phyloP scores from a whole-genome alignment of 1,284 basidiomycete species.

The Cutaneotrichosporon cutaneum region DNA sequence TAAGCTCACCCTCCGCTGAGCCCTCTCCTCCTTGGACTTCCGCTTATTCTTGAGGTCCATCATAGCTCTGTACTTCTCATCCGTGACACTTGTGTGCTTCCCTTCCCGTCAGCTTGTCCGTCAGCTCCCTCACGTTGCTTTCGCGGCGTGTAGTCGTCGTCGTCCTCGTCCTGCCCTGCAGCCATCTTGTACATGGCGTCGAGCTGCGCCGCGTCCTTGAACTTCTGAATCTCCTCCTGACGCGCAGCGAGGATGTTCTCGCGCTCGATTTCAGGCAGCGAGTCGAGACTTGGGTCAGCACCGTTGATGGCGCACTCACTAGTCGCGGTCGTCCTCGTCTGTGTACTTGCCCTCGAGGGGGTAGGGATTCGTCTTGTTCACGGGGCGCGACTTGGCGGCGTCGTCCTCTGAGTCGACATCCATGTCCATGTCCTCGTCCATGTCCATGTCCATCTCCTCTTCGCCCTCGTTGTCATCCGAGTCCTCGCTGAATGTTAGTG shows the following conservation, averaged over 20 bases:
- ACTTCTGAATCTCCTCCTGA: constrained; percentile 74
- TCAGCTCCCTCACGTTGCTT: constrained; percentile 57
- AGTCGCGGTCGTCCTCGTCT: constrained; percentile 74
- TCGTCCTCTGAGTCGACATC: constrained; percentile 46
- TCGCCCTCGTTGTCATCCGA: constrained; percentile 31
- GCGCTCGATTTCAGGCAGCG: constrained; percentile 80
- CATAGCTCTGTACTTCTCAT: constrained; percentile 75
- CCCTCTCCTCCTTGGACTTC: constrained; percentile 59
- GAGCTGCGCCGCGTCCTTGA: constrained; percentile 70
- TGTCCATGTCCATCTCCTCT: constrained; percentile 42
- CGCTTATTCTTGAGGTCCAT: constrained; percentile 79
- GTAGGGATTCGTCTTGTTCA: constrained; percentile 61
- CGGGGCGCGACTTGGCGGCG: constrained; percentile 11
- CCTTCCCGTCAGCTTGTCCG: constrained; percentile 52
- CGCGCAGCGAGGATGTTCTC: constrained; percentile 79
- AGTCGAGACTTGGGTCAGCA: constrained; percentile 62
- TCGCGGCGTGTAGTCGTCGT: constrained; percentile 42
- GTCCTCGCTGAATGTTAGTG: constrained; percentile 23
- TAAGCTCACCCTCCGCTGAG: constrained; percentile 32
- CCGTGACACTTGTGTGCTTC: constrained; percentile 71
- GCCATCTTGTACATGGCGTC: constrained; percentile 66
- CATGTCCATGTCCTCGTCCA: constrained; percentile 45
- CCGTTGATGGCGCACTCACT: constrained; percentile 57
- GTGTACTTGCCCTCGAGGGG: constrained; percentile 87
- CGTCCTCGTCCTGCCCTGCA: constrained; percentile 50